Evolutionary conservation across 1,284 basidiomycete genomes (phyloP).

Genomic region (Apiotrichum akiyoshidainum): DNA sequence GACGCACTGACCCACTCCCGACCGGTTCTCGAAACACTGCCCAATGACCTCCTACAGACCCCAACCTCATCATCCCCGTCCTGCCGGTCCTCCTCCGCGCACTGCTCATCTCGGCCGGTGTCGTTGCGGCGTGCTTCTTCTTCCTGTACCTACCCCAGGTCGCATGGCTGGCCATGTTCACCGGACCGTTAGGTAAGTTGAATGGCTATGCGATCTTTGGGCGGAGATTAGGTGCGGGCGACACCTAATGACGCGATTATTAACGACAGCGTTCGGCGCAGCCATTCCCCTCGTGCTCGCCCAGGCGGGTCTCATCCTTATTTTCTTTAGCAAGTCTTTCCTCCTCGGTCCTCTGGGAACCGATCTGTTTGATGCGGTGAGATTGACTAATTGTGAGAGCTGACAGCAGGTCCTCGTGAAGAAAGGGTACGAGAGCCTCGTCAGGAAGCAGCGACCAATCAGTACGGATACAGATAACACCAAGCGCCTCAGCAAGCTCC

Average conservation of each 20-base stretch:
- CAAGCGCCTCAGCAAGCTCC: conserved; percentile 45
- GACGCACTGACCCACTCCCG: not conserved
- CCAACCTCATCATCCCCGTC: conserved; percentile 47
- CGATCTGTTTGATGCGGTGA: conserved; percentile 53
- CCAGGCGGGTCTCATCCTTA: conserved; percentile 53
- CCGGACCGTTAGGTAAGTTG: conserved; percentile 57
- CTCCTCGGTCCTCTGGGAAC: conserved; percentile 54
- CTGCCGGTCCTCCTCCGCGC: conserved; percentile 47
- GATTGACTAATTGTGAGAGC: conserved; percentile 10
- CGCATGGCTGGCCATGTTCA: conserved; percentile 62
- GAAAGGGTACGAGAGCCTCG: conserved; percentile 48
- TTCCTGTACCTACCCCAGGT: conserved; percentile 69
- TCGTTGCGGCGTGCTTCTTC: conserved; percentile 57
- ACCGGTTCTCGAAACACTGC: not conserved
- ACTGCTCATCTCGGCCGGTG: conserved; percentile 42
- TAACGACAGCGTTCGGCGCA: conserved; percentile 45
- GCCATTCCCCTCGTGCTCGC: conserved; percentile 53
- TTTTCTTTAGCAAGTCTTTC: conserved; percentile 55
- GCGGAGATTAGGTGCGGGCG: not conserved
- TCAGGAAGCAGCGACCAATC: conserved; percentile 49
- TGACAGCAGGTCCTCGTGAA: conserved; percentile 46
- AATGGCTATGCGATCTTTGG: not conserved
- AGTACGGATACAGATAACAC: conserved; percentile 24
- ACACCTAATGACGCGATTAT: conserved; percentile 4
- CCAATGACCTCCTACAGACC: conserved; percentile 37